Evolutionary conservation across 805 yeast genomes (phyloP).

Genomic region (Yarrowia yakushimensis): DNA sequence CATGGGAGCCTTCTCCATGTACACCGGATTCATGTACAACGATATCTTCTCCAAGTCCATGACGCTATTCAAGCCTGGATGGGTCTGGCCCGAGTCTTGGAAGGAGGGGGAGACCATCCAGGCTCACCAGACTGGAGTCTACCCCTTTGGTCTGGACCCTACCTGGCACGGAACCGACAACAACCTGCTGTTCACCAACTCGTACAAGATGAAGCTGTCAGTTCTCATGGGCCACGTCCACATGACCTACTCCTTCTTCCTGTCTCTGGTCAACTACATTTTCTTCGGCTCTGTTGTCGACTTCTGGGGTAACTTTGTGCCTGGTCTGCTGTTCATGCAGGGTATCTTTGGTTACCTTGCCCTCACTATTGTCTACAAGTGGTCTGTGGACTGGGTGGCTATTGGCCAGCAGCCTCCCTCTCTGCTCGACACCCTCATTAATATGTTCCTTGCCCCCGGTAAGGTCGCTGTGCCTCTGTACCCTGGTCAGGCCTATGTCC

Average conservation of each 20-base stretch:
- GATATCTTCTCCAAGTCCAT: slow-evolving; percentile 89
- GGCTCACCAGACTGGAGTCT: slow-evolving; percentile 62
- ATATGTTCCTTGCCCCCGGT: slow-evolving; percentile 95
- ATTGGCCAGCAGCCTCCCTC: slow-evolving; percentile 83
- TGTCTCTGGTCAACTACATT: slow-evolving; percentile 75
- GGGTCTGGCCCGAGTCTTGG: slow-evolving; percentile 82
- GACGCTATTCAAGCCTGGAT: slow-evolving; percentile 82
- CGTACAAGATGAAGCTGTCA: slow-evolving; percentile 95
- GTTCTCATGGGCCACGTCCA: slow-evolving; percentile 91
- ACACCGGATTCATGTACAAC: slow-evolving; percentile 90
- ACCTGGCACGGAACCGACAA: slow-evolving; percentile 98
- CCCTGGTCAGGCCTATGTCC: slow-evolving; percentile 74
- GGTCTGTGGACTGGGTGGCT: slow-evolving; percentile 89
- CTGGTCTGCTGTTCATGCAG: slow-evolving; percentile 92
- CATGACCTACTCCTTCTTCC: slow-evolving; percentile 84
- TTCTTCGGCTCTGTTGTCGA: slow-evolving; percentile 72
- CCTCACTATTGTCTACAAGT: slow-evolving; percentile 81
- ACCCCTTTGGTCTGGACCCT: slow-evolving; percentile 84
- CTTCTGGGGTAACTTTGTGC: slow-evolving; percentile 86
- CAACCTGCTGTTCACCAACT: slow-evolving; percentile 81
- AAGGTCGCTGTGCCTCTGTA: slow-evolving; percentile 74
- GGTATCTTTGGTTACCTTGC: slow-evolving; percentile 92
- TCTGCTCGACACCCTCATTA: slow-evolving; percentile 86
- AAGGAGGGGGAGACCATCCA: slow-evolving; percentile 62
- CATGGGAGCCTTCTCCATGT: slow-evolving; percentile 95